Evolutionary conservation across 768 basidiomycete genomes (phyloP).

Genomic region (Amanita brunnescens): DNA sequence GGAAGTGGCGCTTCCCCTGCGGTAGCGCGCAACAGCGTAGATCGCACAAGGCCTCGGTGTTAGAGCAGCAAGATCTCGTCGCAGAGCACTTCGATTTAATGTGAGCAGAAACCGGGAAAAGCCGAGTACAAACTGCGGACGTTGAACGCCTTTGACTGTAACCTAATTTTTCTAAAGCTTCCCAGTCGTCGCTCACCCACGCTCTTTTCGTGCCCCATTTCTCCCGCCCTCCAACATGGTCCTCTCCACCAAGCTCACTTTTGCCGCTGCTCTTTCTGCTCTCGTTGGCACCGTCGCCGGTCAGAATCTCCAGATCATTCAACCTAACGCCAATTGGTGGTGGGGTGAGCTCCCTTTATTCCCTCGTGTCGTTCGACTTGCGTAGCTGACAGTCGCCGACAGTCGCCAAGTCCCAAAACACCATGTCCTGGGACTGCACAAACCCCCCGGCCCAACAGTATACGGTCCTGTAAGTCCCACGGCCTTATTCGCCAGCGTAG

Average conservation of each 20-base stretch:
- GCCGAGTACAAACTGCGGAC: not conserved
- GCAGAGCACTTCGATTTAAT: not conserved
- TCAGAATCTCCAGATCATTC: slow-evolving; percentile 2
- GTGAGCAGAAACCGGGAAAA: not conserved
- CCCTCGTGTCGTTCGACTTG: not conserved
- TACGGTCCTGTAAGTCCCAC: slow-evolving; percentile 6
- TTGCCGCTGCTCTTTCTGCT: slow-evolving; percentile 2
- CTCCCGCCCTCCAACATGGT: slow-evolving; percentile 3
- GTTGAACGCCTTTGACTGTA: not conserved
- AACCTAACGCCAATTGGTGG: slow-evolving; percentile 3
- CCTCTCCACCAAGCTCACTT: not conserved
- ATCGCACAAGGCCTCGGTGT: slow-evolving; percentile 1
- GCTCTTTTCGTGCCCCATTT: slow-evolving; percentile 6
- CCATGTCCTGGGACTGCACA: slow-evolving; percentile 7
- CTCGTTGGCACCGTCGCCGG: not conserved
- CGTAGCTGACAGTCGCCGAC: not conserved
- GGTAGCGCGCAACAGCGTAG: not conserved
- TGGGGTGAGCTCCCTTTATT: slow-evolving; percentile 1
- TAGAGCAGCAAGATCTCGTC: no score
- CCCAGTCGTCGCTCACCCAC: slow-evolving; percentile 2
- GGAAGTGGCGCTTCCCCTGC: not conserved
- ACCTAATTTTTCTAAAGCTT: slow-evolving; percentile 1
- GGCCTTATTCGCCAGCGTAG: not conserved
- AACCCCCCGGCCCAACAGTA: slow-evolving; percentile 3
- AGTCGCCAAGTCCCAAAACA: slow-evolving; percentile 4